Conservation (phyloP, 352 stramenopile genomes). For the Bremia lactucae region DNA sequence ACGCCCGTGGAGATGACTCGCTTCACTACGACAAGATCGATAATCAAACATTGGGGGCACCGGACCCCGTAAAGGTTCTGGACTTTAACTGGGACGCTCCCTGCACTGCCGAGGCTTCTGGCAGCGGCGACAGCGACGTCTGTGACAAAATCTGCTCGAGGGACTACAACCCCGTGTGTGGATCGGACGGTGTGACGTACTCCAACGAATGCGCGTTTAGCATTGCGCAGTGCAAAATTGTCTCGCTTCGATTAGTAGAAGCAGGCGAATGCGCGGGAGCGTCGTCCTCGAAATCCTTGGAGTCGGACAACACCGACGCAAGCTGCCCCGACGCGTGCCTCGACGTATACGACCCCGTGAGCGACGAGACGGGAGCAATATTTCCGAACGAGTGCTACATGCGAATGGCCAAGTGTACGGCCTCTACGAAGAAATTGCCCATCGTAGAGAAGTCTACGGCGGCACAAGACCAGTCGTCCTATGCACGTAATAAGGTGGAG, state of each 20-base stretch:
- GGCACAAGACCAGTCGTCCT: constrained; percentile 15
- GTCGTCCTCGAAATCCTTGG: constrained; percentile 4
- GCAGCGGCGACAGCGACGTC: constrained; percentile 7
- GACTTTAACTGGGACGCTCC: constrained; percentile 17
- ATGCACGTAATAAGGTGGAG: constrained; percentile 2
- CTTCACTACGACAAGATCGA: too few relatives aligned
- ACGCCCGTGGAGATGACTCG: too few relatives aligned
- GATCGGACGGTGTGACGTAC: constrained; percentile 23
- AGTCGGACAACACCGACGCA: background rate
- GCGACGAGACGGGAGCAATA: constrained; percentile 23
- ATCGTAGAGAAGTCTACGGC: constrained; percentile 7
- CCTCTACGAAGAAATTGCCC: constrained; percentile 12
- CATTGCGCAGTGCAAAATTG: constrained; percentile 13
- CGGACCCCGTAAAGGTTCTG: too few relatives aligned
- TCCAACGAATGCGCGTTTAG: constrained; percentile 13
- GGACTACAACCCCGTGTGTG: constrained; percentile 20
- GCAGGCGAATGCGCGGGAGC: constrained; percentile 7
- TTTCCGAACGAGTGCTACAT: constrained; percentile 35
- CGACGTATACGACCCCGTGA: constrained; percentile 29
- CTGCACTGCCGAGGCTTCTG: constrained; percentile 4
- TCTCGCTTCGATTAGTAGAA: constrained; percentile 2
- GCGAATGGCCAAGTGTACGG: constrained; percentile 24
- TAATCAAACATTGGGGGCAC: too few relatives aligned
- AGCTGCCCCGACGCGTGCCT: constrained; percentile 24
- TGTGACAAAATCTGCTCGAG: constrained; percentile 19